Conservation (phyloP, 768 basidiomycete species). For the Epithele typhae region DNA sequence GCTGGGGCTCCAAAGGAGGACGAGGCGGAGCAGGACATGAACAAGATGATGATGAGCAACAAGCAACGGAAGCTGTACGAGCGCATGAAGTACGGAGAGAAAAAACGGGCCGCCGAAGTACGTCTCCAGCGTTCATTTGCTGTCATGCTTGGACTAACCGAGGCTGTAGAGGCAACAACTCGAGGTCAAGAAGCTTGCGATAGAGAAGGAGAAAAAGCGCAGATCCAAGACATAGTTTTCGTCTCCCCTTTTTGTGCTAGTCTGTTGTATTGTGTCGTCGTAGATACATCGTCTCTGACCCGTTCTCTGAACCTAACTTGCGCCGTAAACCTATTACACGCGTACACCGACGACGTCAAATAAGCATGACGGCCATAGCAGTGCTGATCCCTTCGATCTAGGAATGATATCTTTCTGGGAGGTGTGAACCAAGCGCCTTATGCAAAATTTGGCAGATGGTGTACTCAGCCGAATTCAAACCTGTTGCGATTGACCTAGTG, state of each 20-base stretch:
- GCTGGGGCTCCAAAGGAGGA: conserved; percentile 26
- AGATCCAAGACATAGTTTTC: conserved; percentile 11
- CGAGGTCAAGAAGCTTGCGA: conserved; percentile 21
- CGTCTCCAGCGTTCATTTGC: conserved; percentile 22
- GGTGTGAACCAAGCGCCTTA: too few relatives aligned
- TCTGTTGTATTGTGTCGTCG: too few relatives aligned
- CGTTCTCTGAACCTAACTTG: too few relatives aligned
- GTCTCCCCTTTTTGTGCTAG: neutral
- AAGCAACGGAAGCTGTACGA: conserved; percentile 92
- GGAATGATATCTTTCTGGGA: too few relatives aligned
- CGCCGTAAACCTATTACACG: too few relatives aligned
- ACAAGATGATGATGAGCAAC: conserved; percentile 98
- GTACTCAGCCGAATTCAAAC: too few relatives aligned
- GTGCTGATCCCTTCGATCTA: too few relatives aligned
- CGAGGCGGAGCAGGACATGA: conserved; percentile 72
- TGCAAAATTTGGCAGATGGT: too few relatives aligned
- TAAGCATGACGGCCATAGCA: too few relatives aligned
- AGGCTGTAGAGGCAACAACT: conserved; percentile 22
- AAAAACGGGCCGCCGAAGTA: conserved; percentile 77
- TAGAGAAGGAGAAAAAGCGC: conserved; percentile 26
- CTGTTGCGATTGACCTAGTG: too few relatives aligned
- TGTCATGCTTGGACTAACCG: neutral
- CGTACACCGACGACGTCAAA: too few relatives aligned
- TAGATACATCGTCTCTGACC: too few relatives aligned
- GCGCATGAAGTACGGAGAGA: conserved; percentile 85